A percentile compares a stretch with the other conserved stretches of the same genome.
phyloP scores from a whole-genome alignment of 1,139 yeast species.

The Hanseniaspora sp. region DNA sequence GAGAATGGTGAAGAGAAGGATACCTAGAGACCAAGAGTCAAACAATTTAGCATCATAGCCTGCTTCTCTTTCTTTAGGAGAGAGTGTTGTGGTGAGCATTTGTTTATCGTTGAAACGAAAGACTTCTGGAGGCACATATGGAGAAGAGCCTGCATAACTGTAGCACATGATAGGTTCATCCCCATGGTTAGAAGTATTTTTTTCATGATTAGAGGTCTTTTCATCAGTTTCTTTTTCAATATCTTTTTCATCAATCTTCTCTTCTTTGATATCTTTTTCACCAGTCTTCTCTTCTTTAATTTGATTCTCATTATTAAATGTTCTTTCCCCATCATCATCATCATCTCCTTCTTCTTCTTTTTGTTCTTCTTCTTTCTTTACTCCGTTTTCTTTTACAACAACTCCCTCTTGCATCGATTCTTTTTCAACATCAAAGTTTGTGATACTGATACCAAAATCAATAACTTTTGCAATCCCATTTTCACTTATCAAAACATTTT shows the following conservation, averaged over 20 bases:
- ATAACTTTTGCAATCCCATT: conserved; percentile 57
- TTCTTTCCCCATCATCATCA: not conserved
- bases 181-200: not conserved
- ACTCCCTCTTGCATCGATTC: not conserved
- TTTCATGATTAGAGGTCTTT: too few relatives aligned
- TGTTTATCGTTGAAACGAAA: conserved; percentile 36
- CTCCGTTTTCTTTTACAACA: not conserved
- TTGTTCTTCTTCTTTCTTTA: not conserved
- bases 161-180: conserved; percentile 20
- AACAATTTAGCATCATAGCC: conserved; percentile 53
- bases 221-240: too few relatives aligned
- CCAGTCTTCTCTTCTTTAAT: too few relatives aligned
- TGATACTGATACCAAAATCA: conserved; percentile 51
- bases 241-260: too few relatives aligned
- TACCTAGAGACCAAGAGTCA: conserved; percentile 67
- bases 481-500: conserved; percentile 55
- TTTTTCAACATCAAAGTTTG: not conserved
- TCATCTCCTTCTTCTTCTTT: not conserved
- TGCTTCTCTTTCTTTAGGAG: conserved; percentile 24
- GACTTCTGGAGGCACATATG: conserved; percentile 71
- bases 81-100: conserved; percentile 17
- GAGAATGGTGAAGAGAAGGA: conserved; percentile 48
- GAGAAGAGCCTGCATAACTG: conserved; percentile 63
- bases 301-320: too few relatives aligned
- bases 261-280: too few relatives aligned